These are phyloP conservation scores for Colletotrichum eremochloae DNA, from an alignment of 2,329 filamentous ascomycete species.

Conservation along the genomic window DNA sequence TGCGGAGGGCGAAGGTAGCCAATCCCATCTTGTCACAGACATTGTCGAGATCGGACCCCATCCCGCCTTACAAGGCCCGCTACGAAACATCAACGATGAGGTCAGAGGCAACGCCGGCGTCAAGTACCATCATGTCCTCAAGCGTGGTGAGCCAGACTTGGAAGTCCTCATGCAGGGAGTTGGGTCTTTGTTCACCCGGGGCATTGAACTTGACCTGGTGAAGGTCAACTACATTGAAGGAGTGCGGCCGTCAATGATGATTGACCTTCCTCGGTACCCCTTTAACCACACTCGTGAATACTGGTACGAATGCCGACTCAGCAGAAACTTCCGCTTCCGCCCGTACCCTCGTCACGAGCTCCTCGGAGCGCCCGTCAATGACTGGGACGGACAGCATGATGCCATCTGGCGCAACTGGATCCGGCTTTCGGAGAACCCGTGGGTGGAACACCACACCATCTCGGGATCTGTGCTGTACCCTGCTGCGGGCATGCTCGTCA, in stretches of 20 bases:
- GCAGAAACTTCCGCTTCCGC: constrained; percentile 35
- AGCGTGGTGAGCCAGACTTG: neutral
- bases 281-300: constrained; percentile 40
- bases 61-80: constrained; percentile 21
- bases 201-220: constrained; percentile 1
- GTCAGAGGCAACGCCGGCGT: constrained; percentile 47
- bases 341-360: constrained; percentile 38
- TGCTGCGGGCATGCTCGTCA: constrained; percentile 48
- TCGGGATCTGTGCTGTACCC: constrained; percentile 49
- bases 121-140: constrained; percentile 10
- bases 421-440: constrained; percentile 47
- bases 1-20: constrained; percentile 34
- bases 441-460: constrained; percentile 51
- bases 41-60: constrained; percentile 32
- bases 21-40: neutral
- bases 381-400: constrained; percentile 43
- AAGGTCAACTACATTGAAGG: constrained; percentile 55
- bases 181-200: neutral
- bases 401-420: constrained; percentile 44
- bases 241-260: constrained; percentile 22
- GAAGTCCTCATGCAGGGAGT: neutral
- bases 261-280: constrained; percentile 40
- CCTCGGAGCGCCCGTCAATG: constrained; percentile 28
- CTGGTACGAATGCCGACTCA: constrained; percentile 30
- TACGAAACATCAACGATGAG: constrained; percentile 23